Percentiles rank a stretch among this genome's conserved stretches.
These are phyloP conservation scores for Aspergillus nomiae DNA, from an alignment of 2,329 filamentous ascomycete species.

Conservation along the genomic window DNA sequence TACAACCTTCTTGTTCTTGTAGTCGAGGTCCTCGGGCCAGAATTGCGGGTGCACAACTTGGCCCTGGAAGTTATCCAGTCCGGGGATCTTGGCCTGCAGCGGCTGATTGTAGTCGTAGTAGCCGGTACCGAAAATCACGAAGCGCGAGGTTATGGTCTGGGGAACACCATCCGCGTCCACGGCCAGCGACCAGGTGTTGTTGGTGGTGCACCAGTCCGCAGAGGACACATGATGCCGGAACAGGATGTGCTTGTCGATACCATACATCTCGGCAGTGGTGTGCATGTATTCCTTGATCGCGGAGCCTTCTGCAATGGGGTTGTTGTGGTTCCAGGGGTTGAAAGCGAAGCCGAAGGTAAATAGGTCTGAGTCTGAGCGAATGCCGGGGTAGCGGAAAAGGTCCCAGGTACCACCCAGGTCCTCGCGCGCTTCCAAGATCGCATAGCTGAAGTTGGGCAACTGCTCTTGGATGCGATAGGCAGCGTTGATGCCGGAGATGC, in stretches of 20 bases:
- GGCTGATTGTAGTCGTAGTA: too few species aligned
- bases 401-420: constrained; percentile 76
- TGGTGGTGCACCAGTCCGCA: too few species aligned
- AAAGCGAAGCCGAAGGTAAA: constrained; percentile 41
- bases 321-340: too few species aligned
- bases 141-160: too few species aligned
- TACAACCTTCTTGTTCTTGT: too few species aligned
- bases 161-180: too few species aligned
- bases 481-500: constrained; percentile 73
- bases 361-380: constrained; percentile 64
- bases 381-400: constrained; percentile 73
- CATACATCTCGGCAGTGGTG: constrained; percentile 54
- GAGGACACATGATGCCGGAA: constrained; percentile 52
- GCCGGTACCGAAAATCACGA: too few species aligned
- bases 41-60: too few species aligned
- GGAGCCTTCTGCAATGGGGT: constrained; percentile 50
- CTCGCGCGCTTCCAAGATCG: constrained; percentile 67
- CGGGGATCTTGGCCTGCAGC: too few species aligned
- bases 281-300: constrained; percentile 44
- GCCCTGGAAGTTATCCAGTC: too few species aligned
- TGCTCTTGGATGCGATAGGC: constrained; percentile 67
- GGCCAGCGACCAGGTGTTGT: too few species aligned
- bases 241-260: constrained; percentile 59
- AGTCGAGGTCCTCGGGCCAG: too few species aligned
- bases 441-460: constrained; percentile 60